Conservation (phyloP, 352 stramenopile species). For the Elongisporangium senticosum region DNA sequence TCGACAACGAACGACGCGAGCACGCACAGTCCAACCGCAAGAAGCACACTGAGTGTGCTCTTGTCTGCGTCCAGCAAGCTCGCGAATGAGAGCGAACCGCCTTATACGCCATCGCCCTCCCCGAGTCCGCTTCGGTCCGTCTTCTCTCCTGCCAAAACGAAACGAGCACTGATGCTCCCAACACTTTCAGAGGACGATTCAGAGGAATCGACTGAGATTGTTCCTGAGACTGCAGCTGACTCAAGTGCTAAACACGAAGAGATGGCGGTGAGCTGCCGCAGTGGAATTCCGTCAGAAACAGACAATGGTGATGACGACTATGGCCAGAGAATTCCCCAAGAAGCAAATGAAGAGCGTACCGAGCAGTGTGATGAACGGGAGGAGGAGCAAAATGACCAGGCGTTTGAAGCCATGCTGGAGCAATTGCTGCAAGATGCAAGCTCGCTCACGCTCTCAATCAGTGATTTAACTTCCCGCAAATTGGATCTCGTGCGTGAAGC, state of each 20-base stretch:
- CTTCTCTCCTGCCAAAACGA: not conserved
- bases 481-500: constrained; percentile 24
- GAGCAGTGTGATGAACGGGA: constrained; percentile 6
- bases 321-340: constrained; percentile 11
- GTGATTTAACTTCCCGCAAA: constrained; percentile 20
- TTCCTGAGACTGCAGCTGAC: not conserved
- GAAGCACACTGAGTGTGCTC: not conserved
- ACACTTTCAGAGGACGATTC: not conserved
- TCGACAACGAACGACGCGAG: constrained; percentile 2
- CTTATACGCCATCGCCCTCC: constrained; percentile 3
- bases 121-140: not conserved
- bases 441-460: constrained; percentile 19
- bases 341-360: not conserved
- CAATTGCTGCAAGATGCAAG: constrained; percentile 22
- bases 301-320: constrained; percentile 14
- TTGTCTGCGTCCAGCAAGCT: not conserved
- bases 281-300: not conserved
- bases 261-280: not conserved
- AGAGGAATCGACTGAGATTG: not conserved
- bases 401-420: constrained; percentile 28
- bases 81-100: not conserved
- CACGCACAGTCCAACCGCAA: not conserved
- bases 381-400: constrained; percentile 13
- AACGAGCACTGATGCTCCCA: not conserved
- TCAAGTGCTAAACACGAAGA: not conserved